Percentiles rank a stretch among this genome's conserved stretches.
Evolutionary conservation across 2,329 filamentous ascomycete species (phyloP).

Genomic region (Fusarium solani-melongenae): DNA sequence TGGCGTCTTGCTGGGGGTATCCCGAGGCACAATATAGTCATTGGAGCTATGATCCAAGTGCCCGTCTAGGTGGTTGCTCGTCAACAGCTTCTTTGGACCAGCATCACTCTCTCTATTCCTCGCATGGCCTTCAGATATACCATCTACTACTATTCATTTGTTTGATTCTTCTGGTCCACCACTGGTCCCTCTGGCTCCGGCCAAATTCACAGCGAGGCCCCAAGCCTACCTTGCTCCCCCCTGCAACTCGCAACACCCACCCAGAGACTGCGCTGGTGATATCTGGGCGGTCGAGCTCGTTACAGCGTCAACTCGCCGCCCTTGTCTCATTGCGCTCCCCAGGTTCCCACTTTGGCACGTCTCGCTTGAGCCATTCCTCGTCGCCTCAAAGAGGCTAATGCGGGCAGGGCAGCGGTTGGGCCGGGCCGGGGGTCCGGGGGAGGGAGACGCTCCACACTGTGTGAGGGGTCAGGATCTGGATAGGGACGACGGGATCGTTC

Average conservation of each 20-base stretch:
- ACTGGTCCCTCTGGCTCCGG: neutral
- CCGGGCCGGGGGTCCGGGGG: conserved; percentile 31
- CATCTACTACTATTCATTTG: conserved; percentile 8
- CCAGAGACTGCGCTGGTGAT: neutral
- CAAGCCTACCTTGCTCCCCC: neutral
- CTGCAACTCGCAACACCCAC: neutral
- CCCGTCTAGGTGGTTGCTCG: neutral
- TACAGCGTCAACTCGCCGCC: conserved; percentile 5
- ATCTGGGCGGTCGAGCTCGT: neutral
- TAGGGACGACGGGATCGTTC: neutral
- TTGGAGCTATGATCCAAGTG: neutral
- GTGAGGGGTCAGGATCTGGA: neutral
- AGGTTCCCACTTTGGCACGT: conserved; percentile 34
- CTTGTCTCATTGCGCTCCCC: conserved; percentile 17
- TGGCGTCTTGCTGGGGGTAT: neutral
- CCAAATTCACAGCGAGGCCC: conserved; percentile 15
- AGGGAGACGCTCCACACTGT: conserved; percentile 30
- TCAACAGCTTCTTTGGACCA: neutral
- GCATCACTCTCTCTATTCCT: neutral
- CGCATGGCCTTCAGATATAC: neutral
- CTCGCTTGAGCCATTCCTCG: conserved; percentile 33
- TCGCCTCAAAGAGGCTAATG: conserved; percentile 36
- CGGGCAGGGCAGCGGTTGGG: conserved; percentile 17
- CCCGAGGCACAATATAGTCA: neutral
- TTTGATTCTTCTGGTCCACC: conserved; percentile 32